Conservation (phyloP, 2,329 filamentous ascomycete genomes). For the Delphinella strobiligena region DNA sequence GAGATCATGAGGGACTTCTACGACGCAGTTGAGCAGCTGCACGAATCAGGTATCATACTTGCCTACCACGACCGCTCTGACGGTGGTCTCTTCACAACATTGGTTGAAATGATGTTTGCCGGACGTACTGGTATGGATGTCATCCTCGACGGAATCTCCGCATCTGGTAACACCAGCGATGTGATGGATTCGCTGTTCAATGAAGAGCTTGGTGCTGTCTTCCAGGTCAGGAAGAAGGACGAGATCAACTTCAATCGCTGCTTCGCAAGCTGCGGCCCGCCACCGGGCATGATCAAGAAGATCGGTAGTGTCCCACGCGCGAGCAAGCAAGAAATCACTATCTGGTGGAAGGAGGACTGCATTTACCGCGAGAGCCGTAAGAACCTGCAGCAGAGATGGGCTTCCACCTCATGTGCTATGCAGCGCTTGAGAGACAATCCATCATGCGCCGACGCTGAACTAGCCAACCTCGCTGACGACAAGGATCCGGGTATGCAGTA, state of each 20-base stretch:
- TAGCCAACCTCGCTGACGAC: slow-evolving; percentile 59
- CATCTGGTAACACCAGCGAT: slow-evolving; percentile 42
- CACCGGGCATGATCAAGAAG: slow-evolving; percentile 67
- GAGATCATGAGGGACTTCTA: slow-evolving; percentile 81
- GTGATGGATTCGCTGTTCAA: slow-evolving; percentile 79
- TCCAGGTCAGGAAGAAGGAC: slow-evolving; percentile 80
- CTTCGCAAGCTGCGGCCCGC: slow-evolving; percentile 82
- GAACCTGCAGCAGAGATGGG: slow-evolving; percentile 78
- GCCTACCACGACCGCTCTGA: slow-evolving; percentile 94
- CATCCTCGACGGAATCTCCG: slow-evolving; percentile 64
- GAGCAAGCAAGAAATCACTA: slow-evolving; percentile 61
- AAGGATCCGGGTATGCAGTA: slow-evolving; percentile 74
- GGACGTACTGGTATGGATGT: slow-evolving; percentile 81
- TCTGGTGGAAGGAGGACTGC: slow-evolving; percentile 58
- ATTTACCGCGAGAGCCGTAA: slow-evolving; percentile 58
- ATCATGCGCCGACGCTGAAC: slow-evolving; percentile 74
- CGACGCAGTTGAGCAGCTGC: slow-evolving; percentile 63
- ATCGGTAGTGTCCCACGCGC: slow-evolving; percentile 64
- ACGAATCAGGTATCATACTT: slow-evolving; percentile 61
- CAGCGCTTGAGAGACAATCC: slow-evolving; percentile 85
- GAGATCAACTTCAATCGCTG: slow-evolving; percentile 78
- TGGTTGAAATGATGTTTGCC: slow-evolving; percentile 97
- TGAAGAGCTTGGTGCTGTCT: slow-evolving; percentile 89
- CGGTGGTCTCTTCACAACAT: slow-evolving; percentile 78
- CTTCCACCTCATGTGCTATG: slow-evolving; percentile 79